phyloP scores from a whole-genome alignment of 331 rosid species.

The Erythrophleum ivorense region DNA sequence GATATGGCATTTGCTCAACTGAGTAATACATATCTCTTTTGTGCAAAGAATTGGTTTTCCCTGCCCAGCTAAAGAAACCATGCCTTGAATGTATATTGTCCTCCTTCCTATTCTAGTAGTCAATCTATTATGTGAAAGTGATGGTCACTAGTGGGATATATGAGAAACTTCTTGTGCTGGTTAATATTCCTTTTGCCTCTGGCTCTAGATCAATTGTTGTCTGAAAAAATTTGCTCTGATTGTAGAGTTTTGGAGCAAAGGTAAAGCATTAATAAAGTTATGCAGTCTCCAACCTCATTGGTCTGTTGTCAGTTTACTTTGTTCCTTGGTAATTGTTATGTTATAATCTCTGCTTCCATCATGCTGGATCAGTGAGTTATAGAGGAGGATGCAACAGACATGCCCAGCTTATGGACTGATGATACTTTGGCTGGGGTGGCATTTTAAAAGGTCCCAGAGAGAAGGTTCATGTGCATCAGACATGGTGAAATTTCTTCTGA shows the following conservation, averaged over 20 bases:
- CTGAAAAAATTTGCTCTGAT: background rate
- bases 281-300: background rate
- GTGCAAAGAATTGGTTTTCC: slow-evolving; percentile 22
- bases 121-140: slow-evolving; percentile 18
- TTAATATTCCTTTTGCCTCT: slow-evolving; percentile 36
- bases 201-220: slow-evolving; percentile 33
- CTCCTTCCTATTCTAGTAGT: slow-evolving; percentile 34
- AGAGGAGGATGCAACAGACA: slow-evolving; percentile 31
- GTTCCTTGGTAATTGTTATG: slow-evolving; percentile 12
- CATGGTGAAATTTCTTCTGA: slow-evolving; percentile 34
- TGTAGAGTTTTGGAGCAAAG: slow-evolving; percentile 10
- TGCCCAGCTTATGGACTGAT: slow-evolving; percentile 34
- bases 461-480: slow-evolving; percentile 37
- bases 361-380: slow-evolving; percentile 35
- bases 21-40: slow-evolving; percentile 31
- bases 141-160: slow-evolving; percentile 26
- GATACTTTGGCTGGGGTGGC: slow-evolving; percentile 24
- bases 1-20: slow-evolving; percentile 24
- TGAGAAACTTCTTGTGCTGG: slow-evolving; percentile 32
- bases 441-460: slow-evolving; percentile 33
- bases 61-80: slow-evolving; percentile 26
- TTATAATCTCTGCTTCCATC: background rate
- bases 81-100: slow-evolving; percentile 6
- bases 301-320: slow-evolving; percentile 10
- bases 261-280: background rate